Conservation (phyloP, 169 alveolate species). For the Fabrea salina region DNA sequence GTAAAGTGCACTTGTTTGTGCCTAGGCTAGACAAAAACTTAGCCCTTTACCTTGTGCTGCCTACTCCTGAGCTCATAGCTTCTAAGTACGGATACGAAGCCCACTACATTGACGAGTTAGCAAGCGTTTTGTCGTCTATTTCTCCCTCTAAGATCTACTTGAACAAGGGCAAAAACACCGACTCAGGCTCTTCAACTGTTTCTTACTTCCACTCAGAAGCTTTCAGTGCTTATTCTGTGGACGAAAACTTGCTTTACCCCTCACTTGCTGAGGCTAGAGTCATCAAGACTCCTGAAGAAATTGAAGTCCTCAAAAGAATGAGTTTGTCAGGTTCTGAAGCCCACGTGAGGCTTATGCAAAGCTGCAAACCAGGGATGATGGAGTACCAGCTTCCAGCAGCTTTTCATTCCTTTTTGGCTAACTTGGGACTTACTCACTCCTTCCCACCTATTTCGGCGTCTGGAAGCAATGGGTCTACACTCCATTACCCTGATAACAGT, state of each 20-base stretch:
- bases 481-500: constrained; percentile 75
- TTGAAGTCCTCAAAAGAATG: constrained; percentile 64
- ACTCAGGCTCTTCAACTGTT: constrained; percentile 48
- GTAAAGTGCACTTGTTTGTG: constrained; percentile 49
- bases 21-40: constrained; percentile 51
- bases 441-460: constrained; percentile 51
- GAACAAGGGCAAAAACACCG: constrained; percentile 68
- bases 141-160: constrained; percentile 58
- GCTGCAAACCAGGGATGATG: constrained; percentile 55
- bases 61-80: constrained; percentile 46
- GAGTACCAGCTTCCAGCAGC: constrained; percentile 65
- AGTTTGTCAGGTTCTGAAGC: constrained; percentile 64
- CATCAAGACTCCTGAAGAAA: constrained; percentile 63
- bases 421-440: background rate
- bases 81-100: constrained; percentile 54
- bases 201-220: constrained; percentile 29
- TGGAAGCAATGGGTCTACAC: constrained; percentile 67
- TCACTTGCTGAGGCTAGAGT: constrained; percentile 68
- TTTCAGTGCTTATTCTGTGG: constrained; percentile 44
- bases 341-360: constrained; percentile 62
- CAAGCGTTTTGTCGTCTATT: constrained; percentile 35
- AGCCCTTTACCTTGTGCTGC: constrained; percentile 62
- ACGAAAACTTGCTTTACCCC: constrained; percentile 51
- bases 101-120: constrained; percentile 46
- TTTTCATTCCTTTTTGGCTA: constrained; percentile 31